These are phyloP conservation scores for Diplodia seriata DNA, from an alignment of 2,329 filamentous ascomycete species.

Conservation along the genomic window DNA sequence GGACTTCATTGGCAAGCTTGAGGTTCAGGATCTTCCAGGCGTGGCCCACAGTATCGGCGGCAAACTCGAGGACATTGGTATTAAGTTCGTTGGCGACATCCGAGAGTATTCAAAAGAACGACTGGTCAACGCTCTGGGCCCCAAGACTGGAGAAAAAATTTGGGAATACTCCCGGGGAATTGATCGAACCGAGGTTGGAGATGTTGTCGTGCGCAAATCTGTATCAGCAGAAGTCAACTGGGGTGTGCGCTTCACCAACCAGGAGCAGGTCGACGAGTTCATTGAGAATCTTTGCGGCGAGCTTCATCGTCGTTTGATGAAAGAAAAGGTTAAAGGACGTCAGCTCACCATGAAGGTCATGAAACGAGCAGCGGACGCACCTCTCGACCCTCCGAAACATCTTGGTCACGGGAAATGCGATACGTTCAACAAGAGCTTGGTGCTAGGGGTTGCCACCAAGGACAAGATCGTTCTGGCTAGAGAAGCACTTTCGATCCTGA, in stretches of 20 bases:
- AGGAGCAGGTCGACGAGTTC: constrained; percentile 93
- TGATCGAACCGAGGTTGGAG: constrained; percentile 83
- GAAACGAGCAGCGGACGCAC: constrained; percentile 83
- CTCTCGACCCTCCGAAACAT: constrained; percentile 89
- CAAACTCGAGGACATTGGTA: constrained; percentile 85
- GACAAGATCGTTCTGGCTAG: constrained; percentile 73
- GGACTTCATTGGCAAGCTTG: constrained; percentile 76
- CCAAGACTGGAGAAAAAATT: constrained; percentile 90
- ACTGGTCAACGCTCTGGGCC: constrained; percentile 75
- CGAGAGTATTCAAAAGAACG: constrained; percentile 77
- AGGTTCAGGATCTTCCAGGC: constrained; percentile 83
- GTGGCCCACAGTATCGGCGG: constrained; percentile 90
- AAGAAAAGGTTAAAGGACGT: constrained; percentile 84
- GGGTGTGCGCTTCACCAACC: constrained; percentile 93
- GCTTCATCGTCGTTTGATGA: constrained; percentile 77
- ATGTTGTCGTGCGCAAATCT: constrained; percentile 85
- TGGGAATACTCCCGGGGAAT: constrained; percentile 91
- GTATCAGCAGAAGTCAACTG: constrained; percentile 98
- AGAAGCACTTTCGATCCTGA: constrained; percentile 84
- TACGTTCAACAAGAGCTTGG: constrained; percentile 84
- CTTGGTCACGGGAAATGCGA: constrained; percentile 96
- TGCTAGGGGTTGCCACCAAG: constrained; percentile 85
- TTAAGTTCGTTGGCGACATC: constrained; percentile 83
- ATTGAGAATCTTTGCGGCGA: constrained; percentile 84
- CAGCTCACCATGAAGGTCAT: constrained; percentile 96